phyloP scores from a whole-genome alignment of 495 filamentous ascomycete genomes.

The Cercophora scortea region DNA sequence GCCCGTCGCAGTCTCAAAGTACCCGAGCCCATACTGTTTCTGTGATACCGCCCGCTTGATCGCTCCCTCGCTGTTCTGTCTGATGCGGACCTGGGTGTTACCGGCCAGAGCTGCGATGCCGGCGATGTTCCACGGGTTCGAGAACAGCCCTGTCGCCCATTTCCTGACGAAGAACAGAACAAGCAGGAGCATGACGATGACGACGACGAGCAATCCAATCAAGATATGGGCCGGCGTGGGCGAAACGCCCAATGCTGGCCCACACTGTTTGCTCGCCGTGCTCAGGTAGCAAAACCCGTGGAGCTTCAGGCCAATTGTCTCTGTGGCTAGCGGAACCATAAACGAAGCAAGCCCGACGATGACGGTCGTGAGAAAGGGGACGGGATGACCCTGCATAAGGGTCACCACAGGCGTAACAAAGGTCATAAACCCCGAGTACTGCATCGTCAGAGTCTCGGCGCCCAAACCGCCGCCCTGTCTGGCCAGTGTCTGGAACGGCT shows the following conservation, averaged over 20 bases:
- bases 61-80: slow-evolving; percentile 9
- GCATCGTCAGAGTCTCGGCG: slow-evolving; percentile 17
- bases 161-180: slow-evolving; percentile 12
- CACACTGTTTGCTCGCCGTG: slow-evolving; percentile 18
- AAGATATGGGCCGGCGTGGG: slow-evolving; percentile 15
- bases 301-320: slow-evolving; percentile 28
- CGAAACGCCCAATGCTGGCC: slow-evolving; percentile 22
- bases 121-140: slow-evolving; percentile 28
- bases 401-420: slow-evolving; percentile 16
- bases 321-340: slow-evolving; percentile 24
- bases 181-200: slow-evolving; percentile 16
- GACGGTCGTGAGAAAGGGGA: slow-evolving; percentile 24
- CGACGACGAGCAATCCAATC: slow-evolving; percentile 16
- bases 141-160: slow-evolving; percentile 21
- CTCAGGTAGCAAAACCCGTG: slow-evolving; percentile 22
- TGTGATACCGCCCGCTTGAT: slow-evolving; percentile 11
- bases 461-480: slow-evolving; percentile 8
- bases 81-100: slow-evolving; percentile 9
- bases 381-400: slow-evolving; percentile 17
- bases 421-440: slow-evolving; percentile 18
- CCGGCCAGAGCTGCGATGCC: slow-evolving; percentile 22
- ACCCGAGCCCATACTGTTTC: slow-evolving; percentile 20
- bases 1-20: slow-evolving; percentile 12
- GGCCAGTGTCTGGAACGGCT: slow-evolving; percentile 28
- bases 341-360: slow-evolving; percentile 19